These are phyloP conservation scores for Spergularia marina DNA, from an alignment of 148 eudicot genomes.

Conservation along the genomic window DNA sequence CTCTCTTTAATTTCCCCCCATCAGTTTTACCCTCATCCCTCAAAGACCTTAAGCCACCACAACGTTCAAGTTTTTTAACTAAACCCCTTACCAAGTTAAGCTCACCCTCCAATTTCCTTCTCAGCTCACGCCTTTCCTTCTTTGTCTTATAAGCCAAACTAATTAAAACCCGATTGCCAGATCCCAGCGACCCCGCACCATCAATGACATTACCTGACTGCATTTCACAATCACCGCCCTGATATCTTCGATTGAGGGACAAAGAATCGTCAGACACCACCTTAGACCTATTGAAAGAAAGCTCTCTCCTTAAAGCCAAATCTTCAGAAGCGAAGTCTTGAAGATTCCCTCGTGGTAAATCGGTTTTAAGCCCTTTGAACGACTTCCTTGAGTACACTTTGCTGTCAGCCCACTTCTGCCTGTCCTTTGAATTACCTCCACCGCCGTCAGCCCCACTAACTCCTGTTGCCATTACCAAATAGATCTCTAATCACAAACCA, in stretches of 20 bases:
- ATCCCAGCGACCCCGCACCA: constrained; percentile 39
- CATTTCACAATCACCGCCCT: constrained; percentile 15
- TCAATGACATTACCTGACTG: constrained; percentile 31
- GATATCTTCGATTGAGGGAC: constrained; percentile 30
- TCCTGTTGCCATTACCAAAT: constrained; percentile 25
- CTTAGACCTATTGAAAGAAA: constrained; percentile 30
- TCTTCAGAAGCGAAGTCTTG: constrained; percentile 29
- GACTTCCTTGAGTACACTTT: constrained; percentile 61
- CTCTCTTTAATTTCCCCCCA: constrained; percentile 42
- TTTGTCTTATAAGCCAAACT: constrained; percentile 61
- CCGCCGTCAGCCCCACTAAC: constrained; percentile 33
- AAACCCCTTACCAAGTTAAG: constrained; percentile 58
- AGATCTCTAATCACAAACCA: constrained; percentile 16
- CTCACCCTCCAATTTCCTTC: constrained; percentile 71
- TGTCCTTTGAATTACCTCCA: constrained; percentile 38
- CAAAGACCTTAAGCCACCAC: constrained; percentile 26
- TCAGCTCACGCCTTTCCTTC: constrained; percentile 60
- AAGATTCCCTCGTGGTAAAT: constrained; percentile 14
- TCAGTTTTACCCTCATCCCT: constrained; percentile 33
- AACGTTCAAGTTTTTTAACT: constrained; percentile 62
- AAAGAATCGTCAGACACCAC: constrained; percentile 38
- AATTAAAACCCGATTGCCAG: constrained; percentile 51
- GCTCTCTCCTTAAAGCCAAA: constrained; percentile 23
- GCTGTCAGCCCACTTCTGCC: constrained; percentile 40
- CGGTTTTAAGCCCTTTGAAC: constrained; percentile 46